Conservation (phyloP, 345 rosid species). For the Gossypium sturtianum region DNA sequence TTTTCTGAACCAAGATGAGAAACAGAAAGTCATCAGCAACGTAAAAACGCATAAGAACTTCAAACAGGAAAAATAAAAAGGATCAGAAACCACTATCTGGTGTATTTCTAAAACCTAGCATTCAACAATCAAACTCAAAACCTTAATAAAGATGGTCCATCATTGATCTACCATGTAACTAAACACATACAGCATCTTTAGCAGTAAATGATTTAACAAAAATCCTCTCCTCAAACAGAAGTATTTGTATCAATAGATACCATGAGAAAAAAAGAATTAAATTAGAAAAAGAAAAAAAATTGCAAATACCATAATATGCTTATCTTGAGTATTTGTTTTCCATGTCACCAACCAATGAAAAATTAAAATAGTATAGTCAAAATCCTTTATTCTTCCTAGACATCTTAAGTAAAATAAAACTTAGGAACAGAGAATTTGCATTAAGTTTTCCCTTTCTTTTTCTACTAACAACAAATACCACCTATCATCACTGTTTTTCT, state of each 20-base stretch:
- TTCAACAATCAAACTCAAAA: neutral
- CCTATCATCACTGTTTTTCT: neutral
- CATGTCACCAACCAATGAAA: neutral
- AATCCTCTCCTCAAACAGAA: neutral
- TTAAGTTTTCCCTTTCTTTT: neutral
- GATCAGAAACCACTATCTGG: neutral
- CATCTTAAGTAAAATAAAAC: neutral
- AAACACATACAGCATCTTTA: neutral
- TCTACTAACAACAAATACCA: neutral
- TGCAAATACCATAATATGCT: neutral
- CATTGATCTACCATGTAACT: neutral
- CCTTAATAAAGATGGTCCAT: neutral
- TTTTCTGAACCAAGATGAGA: conserved; percentile 53
- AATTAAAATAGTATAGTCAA: neutral
- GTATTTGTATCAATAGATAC: neutral
- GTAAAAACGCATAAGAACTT: neutral
- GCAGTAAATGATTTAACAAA: neutral
- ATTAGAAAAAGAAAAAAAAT: neutral
- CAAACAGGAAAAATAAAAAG: neutral
- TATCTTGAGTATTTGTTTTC: neutral
- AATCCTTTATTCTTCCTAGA: neutral
- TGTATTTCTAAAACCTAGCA: neutral
- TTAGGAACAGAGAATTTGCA: neutral
- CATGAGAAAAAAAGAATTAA: neutral
- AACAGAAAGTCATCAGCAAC: neutral